Evolutionary conservation across 2,329 filamentous ascomycete genomes (phyloP).

Genomic region (Aureobasidium sp.): DNA sequence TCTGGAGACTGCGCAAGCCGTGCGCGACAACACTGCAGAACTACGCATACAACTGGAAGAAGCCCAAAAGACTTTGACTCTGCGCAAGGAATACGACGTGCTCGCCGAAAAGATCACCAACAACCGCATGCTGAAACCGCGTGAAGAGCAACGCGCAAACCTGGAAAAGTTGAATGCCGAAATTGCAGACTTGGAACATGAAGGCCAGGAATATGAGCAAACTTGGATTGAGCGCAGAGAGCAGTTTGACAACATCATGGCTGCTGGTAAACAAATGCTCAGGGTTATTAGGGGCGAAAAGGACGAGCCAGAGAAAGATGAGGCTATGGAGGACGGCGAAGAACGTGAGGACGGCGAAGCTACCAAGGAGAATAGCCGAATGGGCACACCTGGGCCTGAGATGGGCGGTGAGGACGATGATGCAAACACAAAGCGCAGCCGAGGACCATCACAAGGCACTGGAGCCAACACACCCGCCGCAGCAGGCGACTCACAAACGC

Average conservation of each 20-base stretch:
- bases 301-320: slow-evolving; percentile 81
- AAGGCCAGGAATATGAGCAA: slow-evolving; percentile 70
- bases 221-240: slow-evolving; percentile 80
- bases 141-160: slow-evolving; percentile 73
- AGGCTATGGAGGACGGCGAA: slow-evolving; percentile 66
- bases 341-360: slow-evolving; percentile 47
- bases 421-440: slow-evolving; percentile 11
- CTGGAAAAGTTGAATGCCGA: slow-evolving; percentile 79
- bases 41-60: slow-evolving; percentile 68
- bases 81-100: slow-evolving; percentile 80
- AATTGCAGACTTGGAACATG: slow-evolving; percentile 76
- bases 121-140: slow-evolving; percentile 67
- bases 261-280: slow-evolving; percentile 80
- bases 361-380: slow-evolving; percentile 33
- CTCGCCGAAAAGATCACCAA: slow-evolving; percentile 78
- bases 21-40: slow-evolving; percentile 64
- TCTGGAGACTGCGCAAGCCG: slow-evolving; percentile 64
- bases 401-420: slow-evolving; percentile 22
- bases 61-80: slow-evolving; percentile 63
- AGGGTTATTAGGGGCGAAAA: slow-evolving; percentile 89
- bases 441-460: slow-evolving; percentile 9
- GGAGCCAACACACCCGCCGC: slow-evolving; percentile 15
- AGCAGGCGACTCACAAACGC: background rate
- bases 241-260: slow-evolving; percentile 82
- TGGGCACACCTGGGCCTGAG: slow-evolving; percentile 38